Evolutionary conservation across 129 eudicot species (phyloP).

Genomic region (Chrysanthemum makinoi): DNA sequence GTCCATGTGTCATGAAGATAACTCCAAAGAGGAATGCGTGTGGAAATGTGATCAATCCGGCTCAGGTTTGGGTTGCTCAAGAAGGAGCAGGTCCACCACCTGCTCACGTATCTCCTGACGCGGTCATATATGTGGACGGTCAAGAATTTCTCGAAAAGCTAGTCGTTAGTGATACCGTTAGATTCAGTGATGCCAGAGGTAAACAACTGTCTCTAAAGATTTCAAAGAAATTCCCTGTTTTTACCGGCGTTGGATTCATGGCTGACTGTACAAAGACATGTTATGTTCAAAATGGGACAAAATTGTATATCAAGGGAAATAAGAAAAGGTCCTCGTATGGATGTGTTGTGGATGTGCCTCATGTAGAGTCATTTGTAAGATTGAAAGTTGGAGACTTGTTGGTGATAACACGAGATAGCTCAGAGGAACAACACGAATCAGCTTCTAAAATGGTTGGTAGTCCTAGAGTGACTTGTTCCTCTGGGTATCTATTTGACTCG

Average conservation of each 20-base stretch:
- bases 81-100: conserved; percentile 66
- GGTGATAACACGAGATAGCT: conserved; percentile 57
- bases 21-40: conserved; percentile 53
- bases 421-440: conserved; percentile 31
- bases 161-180: conserved; percentile 47
- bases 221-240: conserved; percentile 48
- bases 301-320: conserved; percentile 44
- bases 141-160: conserved; percentile 48
- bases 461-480: conserved; percentile 65
- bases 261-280: conserved; percentile 63
- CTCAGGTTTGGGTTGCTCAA: conserved; percentile 63
- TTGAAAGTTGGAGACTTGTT: conserved; percentile 63
- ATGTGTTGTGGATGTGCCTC: conserved; percentile 61
- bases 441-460: conserved; percentile 32
- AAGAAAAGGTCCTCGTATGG: conserved; percentile 41
- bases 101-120: conserved; percentile 69
- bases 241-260: conserved; percentile 62
- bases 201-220: conserved; percentile 50
- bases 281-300: conserved; percentile 53
- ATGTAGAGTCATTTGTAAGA: conserved; percentile 52
- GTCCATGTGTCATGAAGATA: conserved; percentile 68
- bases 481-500: conserved; percentile 76
- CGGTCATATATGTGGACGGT: conserved; percentile 47
- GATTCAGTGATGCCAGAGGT: conserved; percentile 65
- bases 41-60: conserved; percentile 47